Evolutionary conservation across 345 rosid genomes (phyloP).

Genomic region (Hevea brasiliensis): DNA sequence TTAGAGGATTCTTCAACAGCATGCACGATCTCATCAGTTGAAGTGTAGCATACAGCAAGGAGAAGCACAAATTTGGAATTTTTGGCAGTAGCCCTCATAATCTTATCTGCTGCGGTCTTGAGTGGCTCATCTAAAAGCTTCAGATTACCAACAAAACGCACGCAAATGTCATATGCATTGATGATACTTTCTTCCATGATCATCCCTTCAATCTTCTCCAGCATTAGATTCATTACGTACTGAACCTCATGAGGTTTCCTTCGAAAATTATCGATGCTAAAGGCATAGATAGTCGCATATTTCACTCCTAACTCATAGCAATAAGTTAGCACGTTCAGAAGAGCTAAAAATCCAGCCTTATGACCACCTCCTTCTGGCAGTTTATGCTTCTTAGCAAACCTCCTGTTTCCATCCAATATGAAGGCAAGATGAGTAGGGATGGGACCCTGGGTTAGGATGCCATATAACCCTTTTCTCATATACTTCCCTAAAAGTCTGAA

Average conservation of each 20-base stretch:
- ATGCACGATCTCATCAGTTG: conserved; percentile 64
- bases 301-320: conserved; percentile 73
- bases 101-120: conserved; percentile 50
- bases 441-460: conserved; percentile 46
- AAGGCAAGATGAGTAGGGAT: conserved; percentile 59
- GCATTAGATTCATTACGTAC: conserved; percentile 63
- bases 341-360: conserved; percentile 58
- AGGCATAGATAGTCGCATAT: conserved; percentile 59
- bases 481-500: conserved; percentile 24
- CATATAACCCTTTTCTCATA: conserved; percentile 45
- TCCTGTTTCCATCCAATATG: conserved; percentile 70
- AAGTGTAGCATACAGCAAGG: conserved; percentile 52
- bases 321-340: conserved; percentile 51
- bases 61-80: conserved; percentile 44
- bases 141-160: conserved; percentile 47
- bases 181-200: conserved; percentile 59
- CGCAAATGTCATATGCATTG: conserved; percentile 50
- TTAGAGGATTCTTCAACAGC: conserved; percentile 63
- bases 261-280: conserved; percentile 73
- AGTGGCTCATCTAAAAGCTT: conserved; percentile 44
- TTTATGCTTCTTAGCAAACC: conserved; percentile 48
- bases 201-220: conserved; percentile 64
- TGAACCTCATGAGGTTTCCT: conserved; percentile 64
- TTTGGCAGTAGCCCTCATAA: conserved; percentile 57
- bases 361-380: conserved; percentile 45